phyloP scores from a whole-genome alignment of 2,329 filamentous ascomycete species.

The Stagonosporopsis chrysanthemi region DNA sequence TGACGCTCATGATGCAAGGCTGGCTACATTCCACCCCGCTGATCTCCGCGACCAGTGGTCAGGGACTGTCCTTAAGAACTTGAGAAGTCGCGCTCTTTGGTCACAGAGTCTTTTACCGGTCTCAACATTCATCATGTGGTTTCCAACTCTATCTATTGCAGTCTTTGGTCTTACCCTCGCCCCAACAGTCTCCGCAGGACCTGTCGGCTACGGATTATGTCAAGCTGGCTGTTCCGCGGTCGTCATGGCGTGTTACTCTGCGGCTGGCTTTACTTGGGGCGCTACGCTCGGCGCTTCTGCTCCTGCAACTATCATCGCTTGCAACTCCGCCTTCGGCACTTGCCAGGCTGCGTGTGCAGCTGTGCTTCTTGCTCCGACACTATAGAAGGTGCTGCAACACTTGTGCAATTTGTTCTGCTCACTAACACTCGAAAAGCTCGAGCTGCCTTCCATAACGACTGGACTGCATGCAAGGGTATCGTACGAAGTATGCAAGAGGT shows the following conservation, averaged over 20 bases:
- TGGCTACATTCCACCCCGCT: too few relatives aligned
- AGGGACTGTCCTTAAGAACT: too few relatives aligned
- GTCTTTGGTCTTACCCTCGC: too few relatives aligned
- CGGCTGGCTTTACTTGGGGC: constrained; percentile 46
- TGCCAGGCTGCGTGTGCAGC: constrained; percentile 37
- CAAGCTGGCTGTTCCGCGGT: constrained; percentile 57
- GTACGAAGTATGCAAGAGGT: too few relatives aligned
- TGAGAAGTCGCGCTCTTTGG: too few relatives aligned
- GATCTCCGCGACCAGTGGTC: too few relatives aligned
- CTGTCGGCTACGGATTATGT: constrained; percentile 55
- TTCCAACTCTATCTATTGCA: too few relatives aligned
- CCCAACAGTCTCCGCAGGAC: not conserved
- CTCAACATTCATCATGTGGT: too few relatives aligned
- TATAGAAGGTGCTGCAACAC: not conserved
- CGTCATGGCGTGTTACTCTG: constrained; percentile 58
- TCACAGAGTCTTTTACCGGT: too few relatives aligned
- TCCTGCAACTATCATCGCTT: not conserved
- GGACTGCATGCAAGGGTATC: too few relatives aligned
- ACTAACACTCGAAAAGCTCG: not conserved
- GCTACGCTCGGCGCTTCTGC: not conserved
- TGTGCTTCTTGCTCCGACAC: not conserved
- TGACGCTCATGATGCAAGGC: too few relatives aligned
- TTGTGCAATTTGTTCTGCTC: not conserved
- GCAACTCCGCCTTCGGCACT: not conserved
- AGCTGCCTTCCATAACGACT: too few relatives aligned